Conservation (phyloP, 2,329 filamentous ascomycete species). For the Sclerotinia glacialis region DNA sequence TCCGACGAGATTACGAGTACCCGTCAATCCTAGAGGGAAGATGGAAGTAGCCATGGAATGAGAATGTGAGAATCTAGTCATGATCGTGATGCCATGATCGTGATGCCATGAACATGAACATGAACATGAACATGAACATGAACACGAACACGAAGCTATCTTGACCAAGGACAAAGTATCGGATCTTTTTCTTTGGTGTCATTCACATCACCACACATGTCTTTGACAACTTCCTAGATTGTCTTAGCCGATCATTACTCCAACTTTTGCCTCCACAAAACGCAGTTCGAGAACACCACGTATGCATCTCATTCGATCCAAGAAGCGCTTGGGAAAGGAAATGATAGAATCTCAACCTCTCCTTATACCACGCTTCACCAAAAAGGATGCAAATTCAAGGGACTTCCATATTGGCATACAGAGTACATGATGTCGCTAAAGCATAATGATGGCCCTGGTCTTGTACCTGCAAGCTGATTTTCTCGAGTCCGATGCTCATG, state of each 20-base stretch:
- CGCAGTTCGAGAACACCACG: neutral
- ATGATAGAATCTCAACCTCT: too few species aligned
- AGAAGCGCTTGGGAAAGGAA: constrained; percentile 18
- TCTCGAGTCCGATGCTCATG: constrained; percentile 18
- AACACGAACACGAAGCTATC: constrained; percentile 7
- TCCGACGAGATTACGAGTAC: neutral
- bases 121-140: constrained; percentile 5
- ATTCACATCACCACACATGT: neutral
- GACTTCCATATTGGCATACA: neutral
- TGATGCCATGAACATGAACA: constrained; percentile 6
- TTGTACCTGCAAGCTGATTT: constrained; percentile 17
- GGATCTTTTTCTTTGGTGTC: constrained; percentile 13
- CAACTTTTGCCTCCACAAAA: neutral
- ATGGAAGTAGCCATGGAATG: neutral
- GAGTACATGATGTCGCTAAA: neutral
- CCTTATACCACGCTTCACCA: too few species aligned
- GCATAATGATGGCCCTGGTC: constrained; percentile 1
- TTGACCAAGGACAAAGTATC: neutral
- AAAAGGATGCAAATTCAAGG: constrained; percentile 5
- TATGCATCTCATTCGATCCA: neutral
- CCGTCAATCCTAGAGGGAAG: neutral
- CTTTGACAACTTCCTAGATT: constrained; percentile 4
- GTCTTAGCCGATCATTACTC: neutral
- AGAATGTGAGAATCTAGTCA: neutral
- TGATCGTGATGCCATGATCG: neutral